Conservation (phyloP, 768 basidiomycete genomes). For the Trametopsis cervina region DNA sequence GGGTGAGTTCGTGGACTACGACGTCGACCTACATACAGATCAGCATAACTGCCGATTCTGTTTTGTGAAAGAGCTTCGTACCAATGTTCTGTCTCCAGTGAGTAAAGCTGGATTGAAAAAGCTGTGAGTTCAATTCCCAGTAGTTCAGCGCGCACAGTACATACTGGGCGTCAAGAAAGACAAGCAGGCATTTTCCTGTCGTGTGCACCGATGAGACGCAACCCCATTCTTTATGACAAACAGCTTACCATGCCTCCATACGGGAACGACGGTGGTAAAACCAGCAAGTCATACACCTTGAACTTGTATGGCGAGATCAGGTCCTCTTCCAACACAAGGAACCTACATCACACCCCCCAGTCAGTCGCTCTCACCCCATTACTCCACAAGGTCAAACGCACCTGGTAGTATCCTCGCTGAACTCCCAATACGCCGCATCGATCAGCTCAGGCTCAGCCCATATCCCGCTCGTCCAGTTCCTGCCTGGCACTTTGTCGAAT, state of each 20-base stretch:
- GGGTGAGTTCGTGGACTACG: slow-evolving; percentile 79
- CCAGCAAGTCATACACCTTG: slow-evolving; percentile 82
- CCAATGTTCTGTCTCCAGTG: slow-evolving; percentile 79
- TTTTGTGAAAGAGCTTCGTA: not conserved
- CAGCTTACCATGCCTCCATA: slow-evolving; percentile 78
- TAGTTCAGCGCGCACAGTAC: slow-evolving; percentile 13
- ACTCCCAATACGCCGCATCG: slow-evolving; percentile 78
- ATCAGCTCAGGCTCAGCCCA: slow-evolving; percentile 90
- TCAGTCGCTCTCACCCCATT: not conserved
- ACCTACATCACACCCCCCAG: slow-evolving; percentile 36
- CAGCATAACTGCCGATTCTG: not conserved
- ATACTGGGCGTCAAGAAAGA: slow-evolving; percentile 85
- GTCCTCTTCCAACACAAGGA: slow-evolving; percentile 68
- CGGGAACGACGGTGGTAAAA: slow-evolving; percentile 89
- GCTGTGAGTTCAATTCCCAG: too few relatives aligned
- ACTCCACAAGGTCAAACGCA: slow-evolving; percentile 27
- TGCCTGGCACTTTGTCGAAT: slow-evolving; percentile 53
- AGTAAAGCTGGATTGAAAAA: slow-evolving; percentile 50
- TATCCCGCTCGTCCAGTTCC: slow-evolving; percentile 74
- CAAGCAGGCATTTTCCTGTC: slow-evolving; percentile 82
- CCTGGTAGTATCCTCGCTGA: slow-evolving; percentile 79
- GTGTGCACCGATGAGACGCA: not conserved
- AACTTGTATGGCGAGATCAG: slow-evolving; percentile 74
- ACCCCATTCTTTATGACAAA: not conserved
- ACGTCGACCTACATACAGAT: slow-evolving; percentile 48